Base-by-base conservation (phyloP, 2,329 filamentous ascomycete genomes). In the Fusarium brevicatenulatum region DNA sequence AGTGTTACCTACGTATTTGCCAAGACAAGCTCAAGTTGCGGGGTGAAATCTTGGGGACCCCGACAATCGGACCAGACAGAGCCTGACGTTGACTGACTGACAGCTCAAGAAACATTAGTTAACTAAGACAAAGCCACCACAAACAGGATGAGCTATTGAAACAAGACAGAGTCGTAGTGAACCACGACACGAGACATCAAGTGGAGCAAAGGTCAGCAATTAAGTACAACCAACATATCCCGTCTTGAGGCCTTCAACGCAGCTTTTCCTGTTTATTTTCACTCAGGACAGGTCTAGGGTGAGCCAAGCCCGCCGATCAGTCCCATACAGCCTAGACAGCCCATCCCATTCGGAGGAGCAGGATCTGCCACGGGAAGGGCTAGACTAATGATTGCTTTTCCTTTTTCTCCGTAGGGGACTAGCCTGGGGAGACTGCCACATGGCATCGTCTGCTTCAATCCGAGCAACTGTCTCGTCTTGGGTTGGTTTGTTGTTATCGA, bases 391-490 rank as follows among this genome's bases (percentile, higher is more conserved):
- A n/a, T 64, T 69, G 50, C 50, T 53, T 69, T 69, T 54, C 23
- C 19, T 59, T 53, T 47, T 36, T 36, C 47, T 59, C 46, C 46
- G 28, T 40, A 44, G 21, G 18, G 55, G 44, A 25, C 40, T 62
- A 58, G 58, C n/a, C 40, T 46, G 40, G 53, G 36, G 40, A 65
- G 68, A 65, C 69, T 70, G 71, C 69, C 72, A 74, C 71, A 74
- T 74, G 72, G 72, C 72, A 72, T 55, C 68, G 63, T 72, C 59
- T 73, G 63, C 56, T 73, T 68, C 28, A 61, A 65, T 44, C 70
- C 60, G 32, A 34, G 46, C 43, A 36, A 39, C n/a, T 54, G 34
- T 30, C 39, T 55, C 21, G 28, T 50, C 37, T 44, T 40, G 44
- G 40, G 49, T 50, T 52, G 40, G 64, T 43, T 39, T 44, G 62